A percentile compares a stretch with the other conserved stretches of the same genome.
phyloP scores from a whole-genome alignment of 2,329 filamentous ascomycete species.

The Paecilomyces niveus region DNA sequence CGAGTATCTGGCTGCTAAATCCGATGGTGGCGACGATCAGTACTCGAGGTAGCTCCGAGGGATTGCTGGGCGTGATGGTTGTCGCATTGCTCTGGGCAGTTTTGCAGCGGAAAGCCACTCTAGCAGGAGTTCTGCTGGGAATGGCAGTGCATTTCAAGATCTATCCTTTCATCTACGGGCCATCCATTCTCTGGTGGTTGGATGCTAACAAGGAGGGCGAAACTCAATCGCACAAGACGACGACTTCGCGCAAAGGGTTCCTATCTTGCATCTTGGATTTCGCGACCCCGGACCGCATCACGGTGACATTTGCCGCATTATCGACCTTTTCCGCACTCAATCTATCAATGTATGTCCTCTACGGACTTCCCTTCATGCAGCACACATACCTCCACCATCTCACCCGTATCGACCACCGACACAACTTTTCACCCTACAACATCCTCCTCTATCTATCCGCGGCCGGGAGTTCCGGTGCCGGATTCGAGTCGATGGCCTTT shows the following conservation, averaged over 20 bases:
- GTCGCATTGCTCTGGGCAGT: constrained; percentile 78
- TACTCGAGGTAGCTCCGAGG: constrained; percentile 89
- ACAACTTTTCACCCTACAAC: constrained; percentile 98
- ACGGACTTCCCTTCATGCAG: constrained; percentile 72
- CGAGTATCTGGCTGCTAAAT: constrained; percentile 87
- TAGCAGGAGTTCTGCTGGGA: constrained; percentile 72
- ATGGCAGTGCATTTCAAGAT: constrained; percentile 95
- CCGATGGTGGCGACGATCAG: constrained; percentile 98
- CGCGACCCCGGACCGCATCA: constrained; percentile 32
- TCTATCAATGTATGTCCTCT: constrained; percentile 67
- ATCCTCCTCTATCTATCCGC: constrained; percentile 82
- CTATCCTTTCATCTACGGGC: constrained; percentile 93
- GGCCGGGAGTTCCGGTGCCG: constrained; percentile 33
- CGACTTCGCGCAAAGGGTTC: constrained; percentile 1
- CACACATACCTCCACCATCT: constrained; percentile 94
- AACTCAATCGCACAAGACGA: not conserved
- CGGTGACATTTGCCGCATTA: constrained; percentile 53
- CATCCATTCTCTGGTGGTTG: constrained; percentile 42
- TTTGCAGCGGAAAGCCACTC: constrained; percentile 50
- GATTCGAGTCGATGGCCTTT: constrained; percentile 76
- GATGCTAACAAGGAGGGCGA: constrained; percentile 14
- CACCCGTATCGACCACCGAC: constrained; percentile 86
- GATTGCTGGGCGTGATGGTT: constrained; percentile 77
- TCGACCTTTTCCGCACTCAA: constrained; percentile 69
- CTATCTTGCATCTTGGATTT: constrained; percentile 20